Evolutionary conservation across 192 early-diverging fungal species (phyloP), one percentile per base, ranked within the genome.

Genomic region (Physocladia obscura): DNA sequence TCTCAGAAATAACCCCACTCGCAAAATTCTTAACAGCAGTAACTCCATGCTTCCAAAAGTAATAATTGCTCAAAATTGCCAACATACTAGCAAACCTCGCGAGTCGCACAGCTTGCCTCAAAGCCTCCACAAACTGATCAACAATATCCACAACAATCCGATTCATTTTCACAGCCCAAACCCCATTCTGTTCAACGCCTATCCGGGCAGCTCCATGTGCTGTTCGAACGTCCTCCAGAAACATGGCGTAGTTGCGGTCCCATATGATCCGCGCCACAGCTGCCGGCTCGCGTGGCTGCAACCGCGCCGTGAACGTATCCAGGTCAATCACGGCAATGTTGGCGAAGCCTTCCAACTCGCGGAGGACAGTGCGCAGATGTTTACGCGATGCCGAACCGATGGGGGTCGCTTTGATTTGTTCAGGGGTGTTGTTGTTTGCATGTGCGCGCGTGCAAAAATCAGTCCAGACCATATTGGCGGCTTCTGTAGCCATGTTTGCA

Each of bases 401-500:
- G n/a, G n/a, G n/a, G n/a, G n/a, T n/a, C 34, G 70, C 76, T 22
- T 68, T 79, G 52, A 84, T 65, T 61, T 84, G 82, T 2, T 68
- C 49, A 21, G 79, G 82, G 56, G 81, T 78, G 77, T 84, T 84
- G 54, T 69, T 61, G 1, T 34, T 65, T 31, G 74, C 69, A 38
- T 74, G 75, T 22, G 81, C 77, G 21, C 75, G 74, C 49, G 24
- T 67, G 24, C 79, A 67, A 40, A 84, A 84, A 26, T 77, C 79
- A 27, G 74, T 48, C 82, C 82, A 84, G 35, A 81, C 79, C n/a
- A 77, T 78, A 70, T 81, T 84, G 63, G 82, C 77, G 4, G 82
- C 82, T 64, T 84, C 82, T 0, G 79, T 55, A 26, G 82, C 82
- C 82, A 84, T 84, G 71, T 84, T 84, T 49, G 70, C 57, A 4